phyloP scores from a whole-genome alignment of 108 stramenopile species.

The Skeletonema marinoi region DNA sequence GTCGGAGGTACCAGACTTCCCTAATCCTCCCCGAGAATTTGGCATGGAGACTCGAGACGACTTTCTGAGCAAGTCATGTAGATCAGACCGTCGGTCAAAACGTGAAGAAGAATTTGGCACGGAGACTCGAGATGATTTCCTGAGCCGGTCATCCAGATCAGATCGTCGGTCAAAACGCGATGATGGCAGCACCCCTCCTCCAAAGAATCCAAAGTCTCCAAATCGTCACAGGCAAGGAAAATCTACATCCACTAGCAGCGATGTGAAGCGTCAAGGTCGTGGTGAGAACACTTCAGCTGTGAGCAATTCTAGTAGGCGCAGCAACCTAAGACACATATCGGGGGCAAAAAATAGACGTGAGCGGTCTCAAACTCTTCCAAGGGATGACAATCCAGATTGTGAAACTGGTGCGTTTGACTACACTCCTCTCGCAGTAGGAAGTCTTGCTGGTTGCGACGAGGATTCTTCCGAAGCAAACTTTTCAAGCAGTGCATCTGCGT shows the following conservation, averaged over 20 bases:
- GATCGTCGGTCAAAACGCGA: background rate
- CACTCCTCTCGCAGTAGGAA: background rate
- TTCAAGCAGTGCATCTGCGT: background rate
- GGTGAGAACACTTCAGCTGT: background rate
- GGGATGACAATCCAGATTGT: background rate
- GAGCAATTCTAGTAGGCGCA: background rate
- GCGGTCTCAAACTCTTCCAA: background rate
- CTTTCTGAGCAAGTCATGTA: background rate
- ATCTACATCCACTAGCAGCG: background rate
- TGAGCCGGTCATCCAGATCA: background rate
- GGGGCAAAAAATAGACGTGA: background rate
- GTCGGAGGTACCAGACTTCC: background rate
- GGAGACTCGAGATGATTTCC: background rate
- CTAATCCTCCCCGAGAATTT: background rate
- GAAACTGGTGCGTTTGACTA: constrained; percentile 1
- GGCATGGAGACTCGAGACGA: background rate
- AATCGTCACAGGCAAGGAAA: background rate
- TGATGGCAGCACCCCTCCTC: background rate
- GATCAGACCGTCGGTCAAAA: background rate
- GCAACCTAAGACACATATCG: background rate
- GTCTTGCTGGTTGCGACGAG: background rate
- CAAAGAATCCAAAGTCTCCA: background rate
- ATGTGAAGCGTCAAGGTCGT: background rate
- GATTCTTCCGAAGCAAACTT: background rate
- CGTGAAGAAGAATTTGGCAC: background rate